A percentile compares a stretch with the other conserved stretches of the same genome.
Evolutionary conservation across 1,139 yeast genomes (phyloP).

Genomic region (Geotrichum macrosporum): DNA sequence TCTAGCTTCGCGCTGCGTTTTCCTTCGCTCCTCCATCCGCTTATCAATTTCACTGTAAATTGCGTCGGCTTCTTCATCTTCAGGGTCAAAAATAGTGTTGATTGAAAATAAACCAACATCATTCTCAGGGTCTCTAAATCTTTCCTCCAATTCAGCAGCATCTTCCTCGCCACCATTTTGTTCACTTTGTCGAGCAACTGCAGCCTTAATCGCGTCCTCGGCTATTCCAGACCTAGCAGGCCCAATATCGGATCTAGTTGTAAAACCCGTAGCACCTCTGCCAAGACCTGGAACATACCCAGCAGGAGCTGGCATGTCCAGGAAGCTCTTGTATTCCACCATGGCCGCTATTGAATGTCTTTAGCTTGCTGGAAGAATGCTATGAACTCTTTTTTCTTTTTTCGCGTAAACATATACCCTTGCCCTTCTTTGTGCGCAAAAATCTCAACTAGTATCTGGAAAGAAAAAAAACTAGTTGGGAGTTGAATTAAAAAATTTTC

Average conservation of each 20-base stretch:
- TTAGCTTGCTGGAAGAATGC: neutral
- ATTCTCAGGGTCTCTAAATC: conserved; percentile 42
- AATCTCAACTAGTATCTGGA: too few relatives aligned
- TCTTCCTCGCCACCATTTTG: conserved; percentile 38
- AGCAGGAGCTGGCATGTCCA: conserved; percentile 82
- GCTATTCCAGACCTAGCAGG: conserved; percentile 43
- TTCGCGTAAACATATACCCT: conserved; percentile 7
- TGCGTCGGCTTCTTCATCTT: conserved; percentile 74
- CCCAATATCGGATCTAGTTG: conserved; percentile 77
- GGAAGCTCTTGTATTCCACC: conserved; percentile 42
- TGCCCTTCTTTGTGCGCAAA: conserved; percentile 19
- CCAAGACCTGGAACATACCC: conserved; percentile 93
- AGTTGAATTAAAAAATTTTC: conserved; percentile 11
- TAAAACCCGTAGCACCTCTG: conserved; percentile 91
- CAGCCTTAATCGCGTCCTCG: conserved; percentile 39
- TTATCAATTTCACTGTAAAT: conserved; percentile 64
- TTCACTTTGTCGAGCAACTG: conserved; percentile 36
- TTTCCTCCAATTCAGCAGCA: conserved; percentile 32
- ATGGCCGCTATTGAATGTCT: neutral
- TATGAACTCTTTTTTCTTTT: neutral
- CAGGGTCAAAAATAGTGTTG: conserved; percentile 38
- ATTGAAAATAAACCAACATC: conserved; percentile 39
- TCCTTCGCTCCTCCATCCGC: conserved; percentile 44
- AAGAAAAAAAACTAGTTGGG: conserved; percentile 13
- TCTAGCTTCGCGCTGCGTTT: conserved; percentile 37